Percentiles rank a stretch among this genome's conserved stretches.
Conservation (phyloP, 495 filamentous ascomycete genomes). For the Glarea lozoyensis region DNA sequence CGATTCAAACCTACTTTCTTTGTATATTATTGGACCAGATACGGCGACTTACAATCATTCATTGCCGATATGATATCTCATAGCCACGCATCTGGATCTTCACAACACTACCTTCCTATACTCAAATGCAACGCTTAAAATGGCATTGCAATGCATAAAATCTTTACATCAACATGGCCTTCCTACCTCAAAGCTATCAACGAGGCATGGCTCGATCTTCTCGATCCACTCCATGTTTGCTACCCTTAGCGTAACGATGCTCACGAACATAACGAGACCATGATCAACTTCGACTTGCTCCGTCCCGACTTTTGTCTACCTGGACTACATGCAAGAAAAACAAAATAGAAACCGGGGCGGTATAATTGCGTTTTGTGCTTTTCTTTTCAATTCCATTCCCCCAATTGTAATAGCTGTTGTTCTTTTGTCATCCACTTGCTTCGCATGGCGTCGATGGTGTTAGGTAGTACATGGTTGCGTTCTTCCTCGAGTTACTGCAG, state of each 20-base stretch:
- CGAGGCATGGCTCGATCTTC: constrained; percentile 5
- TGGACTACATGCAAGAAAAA: neutral
- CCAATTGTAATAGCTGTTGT: constrained; percentile 5
- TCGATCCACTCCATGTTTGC: constrained; percentile 3
- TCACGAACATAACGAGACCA: constrained; percentile 22
- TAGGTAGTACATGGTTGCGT: no score
- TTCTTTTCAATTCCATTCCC: neutral
- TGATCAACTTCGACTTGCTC: constrained; percentile 11
- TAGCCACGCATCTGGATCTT: constrained; percentile 14
- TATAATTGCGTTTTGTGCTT: constrained; percentile 2
- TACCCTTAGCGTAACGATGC: constrained; percentile 20
- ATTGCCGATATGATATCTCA: constrained; percentile 14
- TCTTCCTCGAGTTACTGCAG: no score
- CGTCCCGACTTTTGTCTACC: no score
- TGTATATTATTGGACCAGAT: constrained; percentile 24
- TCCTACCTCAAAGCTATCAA: constrained; percentile 1
- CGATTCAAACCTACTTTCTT: no score
- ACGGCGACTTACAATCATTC: constrained; percentile 3
- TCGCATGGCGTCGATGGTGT: constrained; percentile 2
- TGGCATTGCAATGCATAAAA: constrained; percentile 5
- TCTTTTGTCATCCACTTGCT: constrained; percentile 1
- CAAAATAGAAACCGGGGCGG: constrained; percentile 1
- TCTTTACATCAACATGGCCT: constrained; percentile 3
- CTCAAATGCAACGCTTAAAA: constrained; percentile 5
- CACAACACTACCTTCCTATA: constrained; percentile 6